Conservation (phyloP, 257 asterid genomes). For the Misopates orontium region DNA sequence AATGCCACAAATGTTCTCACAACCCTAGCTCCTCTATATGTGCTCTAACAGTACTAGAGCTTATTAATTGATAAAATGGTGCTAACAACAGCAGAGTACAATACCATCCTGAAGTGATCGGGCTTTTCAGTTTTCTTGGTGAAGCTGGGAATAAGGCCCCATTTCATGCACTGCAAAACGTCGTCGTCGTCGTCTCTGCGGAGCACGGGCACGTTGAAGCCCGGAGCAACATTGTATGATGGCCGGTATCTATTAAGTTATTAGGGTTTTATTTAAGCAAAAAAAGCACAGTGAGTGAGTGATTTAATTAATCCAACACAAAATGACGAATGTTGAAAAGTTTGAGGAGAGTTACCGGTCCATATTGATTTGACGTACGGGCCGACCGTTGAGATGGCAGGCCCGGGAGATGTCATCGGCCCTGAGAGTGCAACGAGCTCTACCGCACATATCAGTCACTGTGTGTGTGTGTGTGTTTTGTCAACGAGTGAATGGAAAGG, state of each 20-base stretch:
- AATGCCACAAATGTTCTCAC: not conserved
- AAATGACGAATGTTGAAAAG: not conserved
- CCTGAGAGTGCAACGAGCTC: conserved; percentile 77
- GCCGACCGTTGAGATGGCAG: conserved; percentile 62
- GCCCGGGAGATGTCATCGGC: conserved; percentile 67
- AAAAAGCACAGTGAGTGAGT: not conserved
- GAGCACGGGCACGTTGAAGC: conserved; percentile 81
- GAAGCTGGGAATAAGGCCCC: conserved; percentile 94
- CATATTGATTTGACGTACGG: conserved; percentile 65
- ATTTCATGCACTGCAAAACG: conserved; percentile 84
- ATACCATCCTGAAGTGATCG: conserved; percentile 88
- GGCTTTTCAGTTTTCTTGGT: conserved; percentile 72
- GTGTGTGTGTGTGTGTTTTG: no score
- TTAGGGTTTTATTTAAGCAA: not conserved
- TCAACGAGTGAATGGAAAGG: not conserved
- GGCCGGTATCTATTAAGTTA: conserved; percentile 63
- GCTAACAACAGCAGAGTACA: not conserved
- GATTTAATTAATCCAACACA: not conserved
- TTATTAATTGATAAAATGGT: no score
- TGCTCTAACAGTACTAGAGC: not conserved
- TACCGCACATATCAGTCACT: conserved; percentile 65
- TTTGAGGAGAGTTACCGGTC: conserved; percentile 44
- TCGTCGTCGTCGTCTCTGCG: conserved; percentile 55
- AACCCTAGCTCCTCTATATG: not conserved
- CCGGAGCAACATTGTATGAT: conserved; percentile 79